A percentile compares a stretch with the other conserved stretches of the same genome.
These are phyloP conservation scores for Coniosporium tulheliwenetii DNA, from an alignment of 2,329 filamentous ascomycete genomes.

Conservation along the genomic window DNA sequence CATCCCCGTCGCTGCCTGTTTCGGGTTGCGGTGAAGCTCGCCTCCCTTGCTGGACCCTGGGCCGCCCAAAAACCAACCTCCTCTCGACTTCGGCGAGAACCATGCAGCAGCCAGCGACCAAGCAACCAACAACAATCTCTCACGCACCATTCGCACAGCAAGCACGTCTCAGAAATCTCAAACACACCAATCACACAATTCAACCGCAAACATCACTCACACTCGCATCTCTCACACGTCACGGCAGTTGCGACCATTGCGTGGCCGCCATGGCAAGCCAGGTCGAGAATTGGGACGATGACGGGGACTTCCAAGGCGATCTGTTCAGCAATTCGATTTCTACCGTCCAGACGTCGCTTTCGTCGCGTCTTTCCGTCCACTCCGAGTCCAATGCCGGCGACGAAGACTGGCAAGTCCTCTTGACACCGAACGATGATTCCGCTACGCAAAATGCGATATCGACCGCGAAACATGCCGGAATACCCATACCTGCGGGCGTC, in stretches of 20 bases:
- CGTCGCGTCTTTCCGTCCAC: constrained; percentile 65
- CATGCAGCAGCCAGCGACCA: too few species aligned
- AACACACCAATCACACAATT: too few species aligned
- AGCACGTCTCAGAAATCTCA: too few species aligned
- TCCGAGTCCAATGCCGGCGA: constrained; percentile 65
- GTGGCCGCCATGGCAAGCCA: constrained; percentile 17
- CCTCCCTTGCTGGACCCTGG: too few species aligned
- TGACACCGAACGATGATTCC: constrained; percentile 72
- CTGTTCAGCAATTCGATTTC: constrained; percentile 57
- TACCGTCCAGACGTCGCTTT: constrained; percentile 55
- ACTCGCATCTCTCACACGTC: not conserved
- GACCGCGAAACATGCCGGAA: constrained; percentile 75
- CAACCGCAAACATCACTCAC: too few species aligned
- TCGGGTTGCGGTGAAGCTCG: too few species aligned
- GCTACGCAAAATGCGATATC: constrained; percentile 76
- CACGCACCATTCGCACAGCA: too few species aligned
- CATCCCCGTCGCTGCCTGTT: too few species aligned
- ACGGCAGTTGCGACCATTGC: not conserved
- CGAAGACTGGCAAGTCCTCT: constrained; percentile 75
- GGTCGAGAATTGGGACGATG: constrained; percentile 53
- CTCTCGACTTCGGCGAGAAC: too few species aligned
- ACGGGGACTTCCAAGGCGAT: constrained; percentile 43
- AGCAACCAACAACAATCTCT: too few species aligned
- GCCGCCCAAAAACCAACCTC: too few species aligned
- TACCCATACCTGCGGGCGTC: constrained; percentile 76